A percentile compares a stretch with the other conserved stretches of the same genome.
Conservation (phyloP, 2,329 filamentous ascomycete species). For the Fusarium buxicola region DNA sequence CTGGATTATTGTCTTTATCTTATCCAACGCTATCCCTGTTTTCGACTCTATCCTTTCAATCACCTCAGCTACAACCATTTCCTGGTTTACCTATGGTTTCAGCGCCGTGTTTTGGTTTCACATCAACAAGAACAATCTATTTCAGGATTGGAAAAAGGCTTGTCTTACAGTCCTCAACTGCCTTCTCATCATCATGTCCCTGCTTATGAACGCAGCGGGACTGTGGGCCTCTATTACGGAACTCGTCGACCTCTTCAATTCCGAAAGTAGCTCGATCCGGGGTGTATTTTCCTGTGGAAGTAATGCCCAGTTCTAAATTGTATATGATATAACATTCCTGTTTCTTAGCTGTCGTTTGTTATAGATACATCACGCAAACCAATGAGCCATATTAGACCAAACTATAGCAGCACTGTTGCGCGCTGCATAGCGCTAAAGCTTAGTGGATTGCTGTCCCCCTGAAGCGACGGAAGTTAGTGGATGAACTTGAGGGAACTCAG, state of each 20-base stretch:
- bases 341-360: too few species aligned
- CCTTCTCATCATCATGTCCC: slow-evolving; percentile 35
- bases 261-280: slow-evolving; percentile 23
- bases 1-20: slow-evolving; percentile 44
- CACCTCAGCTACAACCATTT: slow-evolving; percentile 40
- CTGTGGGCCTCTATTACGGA: slow-evolving; percentile 43
- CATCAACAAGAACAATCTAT: slow-evolving; percentile 35
- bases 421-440: too few species aligned
- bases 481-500: too few species aligned
- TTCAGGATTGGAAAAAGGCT: slow-evolving; percentile 36
- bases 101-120: slow-evolving; percentile 44
- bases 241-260: slow-evolving; percentile 36
- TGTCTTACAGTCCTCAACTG: slow-evolving; percentile 33
- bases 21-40: slow-evolving; percentile 46
- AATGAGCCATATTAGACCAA: too few species aligned
- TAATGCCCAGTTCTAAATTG: too few species aligned
- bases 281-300: slow-evolving; percentile 42
- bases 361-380: too few species aligned
- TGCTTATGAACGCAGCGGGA: slow-evolving; percentile 44
- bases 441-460: too few species aligned
- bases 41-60: slow-evolving; percentile 47
- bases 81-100: slow-evolving; percentile 45
- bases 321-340: too few species aligned
- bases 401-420: too few species aligned
- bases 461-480: too few species aligned